Evolutionary conservation across 495 filamentous ascomycete genomes (phyloP).

Genomic region (Thermochaetoides thermophila): DNA sequence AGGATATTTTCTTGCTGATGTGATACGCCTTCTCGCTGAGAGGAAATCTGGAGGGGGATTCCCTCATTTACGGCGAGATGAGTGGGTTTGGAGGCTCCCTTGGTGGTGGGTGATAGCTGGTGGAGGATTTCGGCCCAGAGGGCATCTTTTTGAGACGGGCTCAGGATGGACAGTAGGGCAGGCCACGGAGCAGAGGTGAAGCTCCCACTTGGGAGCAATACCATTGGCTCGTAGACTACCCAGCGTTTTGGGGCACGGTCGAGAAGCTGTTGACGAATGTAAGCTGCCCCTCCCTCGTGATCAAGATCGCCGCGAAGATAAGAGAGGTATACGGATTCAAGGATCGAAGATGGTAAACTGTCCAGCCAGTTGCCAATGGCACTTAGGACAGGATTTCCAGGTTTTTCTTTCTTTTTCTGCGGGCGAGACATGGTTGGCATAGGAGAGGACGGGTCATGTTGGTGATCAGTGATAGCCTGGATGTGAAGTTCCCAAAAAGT

Average conservation of each 20-base stretch:
- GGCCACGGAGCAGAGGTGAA: slow-evolving; percentile 38
- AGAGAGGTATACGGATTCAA: too few relatives aligned
- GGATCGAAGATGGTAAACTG: too few relatives aligned
- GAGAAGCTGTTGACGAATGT: slow-evolving; percentile 14
- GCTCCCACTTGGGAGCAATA: slow-evolving; percentile 47
- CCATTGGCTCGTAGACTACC: slow-evolving; percentile 54
- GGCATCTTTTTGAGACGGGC: slow-evolving; percentile 2
- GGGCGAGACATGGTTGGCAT: too few relatives aligned
- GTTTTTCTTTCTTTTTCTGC: too few relatives aligned
- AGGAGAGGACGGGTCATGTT: too few relatives aligned
- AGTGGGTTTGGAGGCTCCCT: slow-evolving; percentile 28
- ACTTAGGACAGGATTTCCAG: too few relatives aligned
- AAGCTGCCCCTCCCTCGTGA: too few relatives aligned
- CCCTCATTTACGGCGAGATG: slow-evolving; percentile 63
- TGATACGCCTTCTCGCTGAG: neutral
- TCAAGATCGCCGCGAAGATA: too few relatives aligned
- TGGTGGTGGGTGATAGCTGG: slow-evolving; percentile 27
- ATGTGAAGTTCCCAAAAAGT: too few relatives aligned
- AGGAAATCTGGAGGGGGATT: slow-evolving; percentile 40
- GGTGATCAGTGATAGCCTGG: too few relatives aligned
- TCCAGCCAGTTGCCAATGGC: too few relatives aligned
- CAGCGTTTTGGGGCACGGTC: slow-evolving; percentile 45
- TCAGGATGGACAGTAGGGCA: slow-evolving; percentile 19
- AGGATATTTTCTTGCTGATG: slow-evolving; percentile 41
- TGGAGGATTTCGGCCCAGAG: slow-evolving; percentile 38